phyloP scores from a whole-genome alignment of 2,329 filamentous ascomycete genomes.

The Penicillium sp. region DNA sequence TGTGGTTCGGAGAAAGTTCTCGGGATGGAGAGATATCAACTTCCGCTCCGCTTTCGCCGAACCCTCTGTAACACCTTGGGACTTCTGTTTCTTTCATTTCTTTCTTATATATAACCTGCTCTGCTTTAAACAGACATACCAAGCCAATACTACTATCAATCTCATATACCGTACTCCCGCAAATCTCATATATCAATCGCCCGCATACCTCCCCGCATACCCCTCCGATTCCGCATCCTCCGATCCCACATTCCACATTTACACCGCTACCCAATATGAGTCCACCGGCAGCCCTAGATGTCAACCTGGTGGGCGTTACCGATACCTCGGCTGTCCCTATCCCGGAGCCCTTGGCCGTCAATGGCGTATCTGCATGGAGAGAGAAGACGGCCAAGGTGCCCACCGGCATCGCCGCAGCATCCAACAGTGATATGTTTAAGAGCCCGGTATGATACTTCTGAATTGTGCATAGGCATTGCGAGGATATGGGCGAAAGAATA shows the following conservation, averaged over 20 bases:
- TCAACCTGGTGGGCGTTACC: slow-evolving; percentile 34
- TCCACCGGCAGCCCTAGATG: slow-evolving; percentile 29
- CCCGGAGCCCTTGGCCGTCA: slow-evolving; percentile 56
- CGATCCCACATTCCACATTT: not conserved
- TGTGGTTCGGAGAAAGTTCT: slow-evolving; percentile 2
- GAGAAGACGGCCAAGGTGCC: slow-evolving; percentile 66
- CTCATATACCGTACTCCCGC: not conserved
- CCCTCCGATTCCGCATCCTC: not conserved
- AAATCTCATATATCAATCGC: not conserved
- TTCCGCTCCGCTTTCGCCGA: slow-evolving; percentile 12
- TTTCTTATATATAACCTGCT: not conserved
- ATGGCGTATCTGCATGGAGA: slow-evolving; percentile 66
- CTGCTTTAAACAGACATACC: not conserved
- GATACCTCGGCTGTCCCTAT: slow-evolving; percentile 39
- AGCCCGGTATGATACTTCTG: slow-evolving; percentile 56
- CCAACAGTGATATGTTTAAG: slow-evolving; percentile 82
- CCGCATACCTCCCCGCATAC: not conserved
- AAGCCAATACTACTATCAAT: not conserved
- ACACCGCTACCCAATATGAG: slow-evolving; percentile 17
- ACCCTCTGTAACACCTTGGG: not conserved
- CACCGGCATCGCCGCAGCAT: slow-evolving; percentile 72
- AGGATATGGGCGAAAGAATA: not conserved
- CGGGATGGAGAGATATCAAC: not conserved
- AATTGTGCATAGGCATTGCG: not conserved
- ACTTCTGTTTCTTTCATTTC: not conserved